Evolutionary conservation across 306 rosid genomes (phyloP).

Genomic region (Hippophae rhamnoides): DNA sequence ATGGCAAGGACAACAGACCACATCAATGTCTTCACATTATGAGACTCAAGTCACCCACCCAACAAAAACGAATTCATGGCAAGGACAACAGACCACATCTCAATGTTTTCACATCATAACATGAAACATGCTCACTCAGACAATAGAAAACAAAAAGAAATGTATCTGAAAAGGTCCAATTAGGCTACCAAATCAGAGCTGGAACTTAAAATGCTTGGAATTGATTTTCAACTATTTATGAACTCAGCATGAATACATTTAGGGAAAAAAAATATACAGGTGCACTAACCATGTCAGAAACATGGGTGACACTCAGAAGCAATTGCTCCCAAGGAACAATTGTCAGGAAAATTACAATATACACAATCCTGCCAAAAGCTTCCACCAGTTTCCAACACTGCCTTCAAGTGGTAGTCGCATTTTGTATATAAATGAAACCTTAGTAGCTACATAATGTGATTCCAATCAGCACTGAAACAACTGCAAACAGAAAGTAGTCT

Average conservation of each 20-base stretch:
- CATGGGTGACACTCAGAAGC: conserved; percentile 81
- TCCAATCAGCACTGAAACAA: conserved; percentile 41
- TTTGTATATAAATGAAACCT: conserved; percentile 40
- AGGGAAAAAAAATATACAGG: conserved; percentile 32
- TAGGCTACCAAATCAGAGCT: no score
- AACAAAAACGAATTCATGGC: no score
- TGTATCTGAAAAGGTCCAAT: no score
- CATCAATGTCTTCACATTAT: no score
- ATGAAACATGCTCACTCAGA: no score
- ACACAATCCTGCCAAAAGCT: conserved; percentile 94
- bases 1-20: no score
- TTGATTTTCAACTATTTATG: conserved; percentile 29
- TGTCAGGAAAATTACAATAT: conserved; percentile 96
- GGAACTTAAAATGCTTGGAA: conserved; percentile 13
- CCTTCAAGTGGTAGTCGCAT: conserved; percentile 45
- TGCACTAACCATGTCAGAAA: conserved; percentile 97
- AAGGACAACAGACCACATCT: no score
- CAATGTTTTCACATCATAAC: no score
- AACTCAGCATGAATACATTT: conserved; percentile 49
- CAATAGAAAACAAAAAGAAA: no score
- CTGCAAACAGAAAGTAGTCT: conserved; percentile 2
- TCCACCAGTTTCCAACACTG: conserved; percentile 59
- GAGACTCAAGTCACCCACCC: no score
- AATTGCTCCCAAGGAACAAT: conserved; percentile 61
- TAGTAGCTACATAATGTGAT: conserved; percentile 3